Evolutionary conservation across 768 basidiomycete species (phyloP), one percentile per base, ranked within the genome.

Genomic region (Phaeotremella skinneri): DNA sequence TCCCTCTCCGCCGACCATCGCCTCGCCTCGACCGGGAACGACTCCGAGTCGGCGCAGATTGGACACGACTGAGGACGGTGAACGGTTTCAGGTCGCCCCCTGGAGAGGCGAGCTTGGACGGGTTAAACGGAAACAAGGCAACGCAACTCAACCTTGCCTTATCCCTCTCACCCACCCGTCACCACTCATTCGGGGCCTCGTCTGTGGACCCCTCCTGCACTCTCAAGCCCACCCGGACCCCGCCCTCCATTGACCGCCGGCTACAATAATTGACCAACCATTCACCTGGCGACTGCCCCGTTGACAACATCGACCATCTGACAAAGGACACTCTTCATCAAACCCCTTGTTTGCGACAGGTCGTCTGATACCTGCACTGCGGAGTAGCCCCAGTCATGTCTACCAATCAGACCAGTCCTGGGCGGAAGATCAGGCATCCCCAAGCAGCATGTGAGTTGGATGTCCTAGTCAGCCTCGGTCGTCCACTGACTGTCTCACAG

Each of bases 341-440:
- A 45, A 14, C 43, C 13, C n/a, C n/a, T n/a, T n/a, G n/a, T n/a
- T n/a, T n/a, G n/a, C n/a, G n/a, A n/a, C n/a, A n/a, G n/a, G n/a
- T n/a, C n/a, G n/a, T n/a, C n/a, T n/a, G n/a, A n/a, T n/a, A n/a
- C n/a, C n/a, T n/a, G n/a, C n/a, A n/a, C n/a, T n/a, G n/a, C n/a
- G n/a, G n/a, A n/a, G n/a, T n/a, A 41, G 21, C 49, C 21, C 29
- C 26, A 16, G 26, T 29, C 39, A 63, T 59, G 58, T 56, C 58
- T 27, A 58, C 49, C n/a, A 55, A 52, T 26, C 70, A 70, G 49
- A 70, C 67, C 39, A 68, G 66, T 56, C 71, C 71, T 4, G 70
- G 70, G 50, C 63, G 68, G 52, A 74, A 76, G 59, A 76, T 76
- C 29, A 63, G 70, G 48, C 75, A 76, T 67, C 75, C 75, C 16